Base-by-base conservation (phyloP, 805 yeast species). In the Kluyveromyces starmeri region DNA sequence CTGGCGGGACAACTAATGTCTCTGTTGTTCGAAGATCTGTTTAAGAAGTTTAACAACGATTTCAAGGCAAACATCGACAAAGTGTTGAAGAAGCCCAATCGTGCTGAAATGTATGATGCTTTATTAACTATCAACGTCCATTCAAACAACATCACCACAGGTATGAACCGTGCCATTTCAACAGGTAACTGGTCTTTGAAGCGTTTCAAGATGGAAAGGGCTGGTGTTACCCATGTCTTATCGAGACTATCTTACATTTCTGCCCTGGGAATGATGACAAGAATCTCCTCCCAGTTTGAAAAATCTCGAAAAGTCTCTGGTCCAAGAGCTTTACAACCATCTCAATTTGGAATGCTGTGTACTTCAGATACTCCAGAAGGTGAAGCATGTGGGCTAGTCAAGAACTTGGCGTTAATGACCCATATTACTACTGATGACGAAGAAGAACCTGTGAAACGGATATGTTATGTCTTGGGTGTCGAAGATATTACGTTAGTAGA, bases 281-380 rank as follows among this genome's bases (percentile, higher is more conserved):
- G 98, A 66, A 92, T 92, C 35, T 84, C 96, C 5, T 89, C 97
- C n/a, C 98, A 92, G 61, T 92, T 92, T 53, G 98, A 92, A 59
- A 92, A 92, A 58, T 86, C 97, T 2, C 73, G 98, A 64, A 92
- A 92, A 59, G 98, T 92, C 27, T 83, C 95, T 1, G 98, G 98
- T 28, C 98, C 98, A 33, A 82, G 98, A 71, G 96, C 98, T 11
- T 70, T 92, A 45, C 98, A 92, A 61, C 98, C 98, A 8, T 92
- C 98, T 2, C 98, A 92, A 64, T 92, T 92, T 59, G 98, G 98
- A 56, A 92, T 92, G 97, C 69, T 92, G 40, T 92, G 98, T 68
- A 85, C 97, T 5, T 83, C 97, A 0, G 98, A 92, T 71, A 92
- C 98, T 0, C 98, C 98, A 1, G 98, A 92, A 71, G 98, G 98